phyloP scores from a whole-genome alignment of 1,139 yeast species.

The Magnusiomyces suaveolens region DNA sequence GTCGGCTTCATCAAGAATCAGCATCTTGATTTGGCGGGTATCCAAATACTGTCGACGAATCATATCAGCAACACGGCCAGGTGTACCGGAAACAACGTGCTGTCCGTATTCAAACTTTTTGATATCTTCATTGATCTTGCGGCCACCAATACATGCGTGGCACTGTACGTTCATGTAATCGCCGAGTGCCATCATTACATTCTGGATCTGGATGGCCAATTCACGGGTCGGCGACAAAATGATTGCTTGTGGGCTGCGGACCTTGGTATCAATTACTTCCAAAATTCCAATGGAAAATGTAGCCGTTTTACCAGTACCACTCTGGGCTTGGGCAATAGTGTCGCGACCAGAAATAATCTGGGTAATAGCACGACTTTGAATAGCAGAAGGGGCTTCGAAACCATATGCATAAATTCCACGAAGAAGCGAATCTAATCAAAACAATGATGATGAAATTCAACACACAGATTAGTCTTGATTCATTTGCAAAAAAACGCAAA shows the following conservation, averaged over 20 bases:
- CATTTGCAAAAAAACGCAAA: neutral
- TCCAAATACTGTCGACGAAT: conserved; percentile 87
- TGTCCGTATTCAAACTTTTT: conserved; percentile 88
- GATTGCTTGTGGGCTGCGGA: conserved; percentile 55
- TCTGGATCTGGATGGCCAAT: conserved; percentile 95
- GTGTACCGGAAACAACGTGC: conserved; percentile 97
- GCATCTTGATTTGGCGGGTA: conserved; percentile 89
- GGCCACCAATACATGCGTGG: conserved; percentile 99
- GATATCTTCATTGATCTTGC: conserved; percentile 82
- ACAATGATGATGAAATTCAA: neutral
- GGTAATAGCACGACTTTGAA: conserved; percentile 95
- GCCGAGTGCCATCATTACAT: conserved; percentile 89
- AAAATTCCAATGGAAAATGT: conserved; percentile 95
- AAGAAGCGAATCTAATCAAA: conserved; percentile 12
- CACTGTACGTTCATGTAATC: conserved; percentile 88
- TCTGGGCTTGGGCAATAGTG: conserved; percentile 97
- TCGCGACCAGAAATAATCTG: conserved; percentile 96
- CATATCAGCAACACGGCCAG: conserved; percentile 98
- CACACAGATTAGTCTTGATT: neutral
- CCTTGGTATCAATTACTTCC: conserved; percentile 66
- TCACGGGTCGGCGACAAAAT: conserved; percentile 98
- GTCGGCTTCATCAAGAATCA: conserved; percentile 98
- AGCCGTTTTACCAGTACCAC: conserved; percentile 99
- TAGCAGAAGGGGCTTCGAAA: conserved; percentile 94
- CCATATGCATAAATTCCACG: conserved; percentile 87